phyloP scores from a whole-genome alignment of 164 flowering plant species.

The Stephania japonica region DNA sequence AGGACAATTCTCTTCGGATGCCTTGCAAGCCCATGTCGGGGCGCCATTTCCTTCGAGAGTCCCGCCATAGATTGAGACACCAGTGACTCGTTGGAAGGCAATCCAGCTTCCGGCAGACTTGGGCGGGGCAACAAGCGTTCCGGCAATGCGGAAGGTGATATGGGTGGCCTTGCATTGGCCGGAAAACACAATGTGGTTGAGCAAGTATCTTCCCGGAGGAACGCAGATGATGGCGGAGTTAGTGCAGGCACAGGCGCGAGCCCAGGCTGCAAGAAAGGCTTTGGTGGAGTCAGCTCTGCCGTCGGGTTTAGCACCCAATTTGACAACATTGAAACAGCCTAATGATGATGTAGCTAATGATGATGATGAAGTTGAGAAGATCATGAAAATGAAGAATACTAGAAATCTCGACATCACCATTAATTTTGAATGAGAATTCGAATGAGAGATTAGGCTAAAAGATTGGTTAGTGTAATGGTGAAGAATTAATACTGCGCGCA shows the following conservation, averaged over 20 bases:
- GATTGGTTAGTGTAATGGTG: too few species aligned
- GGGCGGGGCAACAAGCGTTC: slow-evolving; percentile 53
- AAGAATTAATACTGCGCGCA: too few species aligned
- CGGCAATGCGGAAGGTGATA: slow-evolving; percentile 38
- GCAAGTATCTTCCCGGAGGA: slow-evolving; percentile 39
- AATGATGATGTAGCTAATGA: slow-evolving; percentile 7
- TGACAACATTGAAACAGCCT: slow-evolving; percentile 27
- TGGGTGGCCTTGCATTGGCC: slow-evolving; percentile 36
- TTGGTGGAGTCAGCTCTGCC: slow-evolving; percentile 43
- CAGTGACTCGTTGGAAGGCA: slow-evolving; percentile 31
- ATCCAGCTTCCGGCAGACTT: slow-evolving; percentile 37
- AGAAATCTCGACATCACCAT: neutral
- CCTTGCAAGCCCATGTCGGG: slow-evolving; percentile 45
- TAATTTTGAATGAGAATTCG: too few species aligned
- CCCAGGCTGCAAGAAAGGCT: slow-evolving; percentile 47
- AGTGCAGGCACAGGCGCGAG: slow-evolving; percentile 33
- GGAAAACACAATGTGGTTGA: slow-evolving; percentile 22
- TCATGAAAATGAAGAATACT: neutral
- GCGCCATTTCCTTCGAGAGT: slow-evolving; percentile 40
- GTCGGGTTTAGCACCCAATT: slow-evolving; percentile 47
- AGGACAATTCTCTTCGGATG: slow-evolving; percentile 29
- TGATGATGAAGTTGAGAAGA: slow-evolving; percentile 6
- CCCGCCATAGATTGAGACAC: slow-evolving; percentile 43
- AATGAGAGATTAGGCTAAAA: too few species aligned
- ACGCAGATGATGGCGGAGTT: slow-evolving; percentile 32